Evolutionary conservation across 139 green algal genomes (phyloP).

Genomic region (Chlamydomonas eustigma): DNA sequence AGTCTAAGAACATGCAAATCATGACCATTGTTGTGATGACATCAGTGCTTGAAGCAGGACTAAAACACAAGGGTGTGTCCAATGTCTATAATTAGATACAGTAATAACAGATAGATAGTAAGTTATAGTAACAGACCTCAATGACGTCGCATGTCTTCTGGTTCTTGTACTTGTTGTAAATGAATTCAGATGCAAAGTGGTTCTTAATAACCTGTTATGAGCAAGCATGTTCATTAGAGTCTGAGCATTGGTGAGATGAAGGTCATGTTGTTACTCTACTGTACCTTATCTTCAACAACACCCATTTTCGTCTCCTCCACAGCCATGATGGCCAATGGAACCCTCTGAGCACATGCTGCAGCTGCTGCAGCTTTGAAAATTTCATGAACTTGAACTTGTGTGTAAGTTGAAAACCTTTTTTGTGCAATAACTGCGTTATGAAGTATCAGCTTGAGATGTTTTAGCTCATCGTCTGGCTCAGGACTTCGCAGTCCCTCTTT

Average conservation of each 20-base stretch:
- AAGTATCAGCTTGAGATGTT: constrained; percentile 26
- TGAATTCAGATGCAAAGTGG: constrained; percentile 67
- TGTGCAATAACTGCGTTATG: constrained; percentile 28
- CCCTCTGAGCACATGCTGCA: constrained; percentile 46
- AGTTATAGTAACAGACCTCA: too few species aligned
- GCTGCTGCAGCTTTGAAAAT: constrained; percentile 44
- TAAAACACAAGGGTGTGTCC: too few species aligned
- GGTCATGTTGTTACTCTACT: too few species aligned
- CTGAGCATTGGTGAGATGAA: too few species aligned
- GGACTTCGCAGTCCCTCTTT: constrained; percentile 34
- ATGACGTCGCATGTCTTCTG: constrained; percentile 65
- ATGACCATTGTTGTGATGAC: too few species aligned
- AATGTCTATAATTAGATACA: too few species aligned
- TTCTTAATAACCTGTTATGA: constrained; percentile 66
- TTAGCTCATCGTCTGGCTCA: constrained; percentile 24
- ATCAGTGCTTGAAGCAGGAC: too few species aligned
- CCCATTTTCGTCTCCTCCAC: constrained; percentile 61
- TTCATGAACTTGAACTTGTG: constrained; percentile 46
- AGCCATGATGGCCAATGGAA: constrained; percentile 62
- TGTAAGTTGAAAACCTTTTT: constrained; percentile 38
- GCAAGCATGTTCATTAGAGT: too few species aligned
- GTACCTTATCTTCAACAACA: constrained; percentile 56
- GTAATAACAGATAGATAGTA: too few species aligned
- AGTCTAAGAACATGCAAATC: too few species aligned
- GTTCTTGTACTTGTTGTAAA: constrained; percentile 81